phyloP scores from a whole-genome alignment of 1,139 yeast genomes.

The Taphrina wiesneri region DNA sequence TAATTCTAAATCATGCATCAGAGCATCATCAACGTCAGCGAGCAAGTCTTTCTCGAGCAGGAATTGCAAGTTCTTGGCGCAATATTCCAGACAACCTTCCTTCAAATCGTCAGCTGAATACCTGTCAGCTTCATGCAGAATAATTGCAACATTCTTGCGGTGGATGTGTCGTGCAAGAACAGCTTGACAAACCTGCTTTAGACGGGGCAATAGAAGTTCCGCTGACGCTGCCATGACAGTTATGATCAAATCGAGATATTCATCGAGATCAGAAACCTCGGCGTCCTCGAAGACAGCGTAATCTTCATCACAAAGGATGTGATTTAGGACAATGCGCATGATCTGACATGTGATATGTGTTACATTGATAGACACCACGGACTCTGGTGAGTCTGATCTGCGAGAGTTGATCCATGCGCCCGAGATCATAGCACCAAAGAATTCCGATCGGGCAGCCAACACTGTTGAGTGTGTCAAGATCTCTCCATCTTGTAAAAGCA shows the following conservation, averaged over 20 bases:
- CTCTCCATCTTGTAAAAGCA: constrained; percentile 52
- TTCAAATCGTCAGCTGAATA: constrained; percentile 59
- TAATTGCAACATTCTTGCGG: constrained; percentile 44
- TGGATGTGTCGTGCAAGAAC: constrained; percentile 57
- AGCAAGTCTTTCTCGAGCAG: constrained; percentile 56
- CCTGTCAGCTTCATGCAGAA: constrained; percentile 58
- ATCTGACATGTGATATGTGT: constrained; percentile 50
- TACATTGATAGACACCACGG: constrained; percentile 48
- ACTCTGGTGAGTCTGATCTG: constrained; percentile 34
- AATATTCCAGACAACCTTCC: constrained; percentile 65
- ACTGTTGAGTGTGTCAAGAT: constrained; percentile 52
- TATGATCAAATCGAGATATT: constrained; percentile 58
- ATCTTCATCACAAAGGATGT: constrained; percentile 60
- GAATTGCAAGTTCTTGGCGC: constrained; percentile 65
- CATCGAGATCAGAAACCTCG: constrained; percentile 47
- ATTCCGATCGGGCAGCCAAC: constrained; percentile 59
- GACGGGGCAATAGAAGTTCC: constrained; percentile 60
- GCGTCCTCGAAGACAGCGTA: constrained; percentile 52
- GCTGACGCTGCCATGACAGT: constrained; percentile 66
- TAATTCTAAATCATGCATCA: constrained; percentile 46
- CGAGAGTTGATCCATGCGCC: constrained; percentile 33
- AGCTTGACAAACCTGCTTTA: constrained; percentile 64
- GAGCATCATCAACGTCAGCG: constrained; percentile 42
- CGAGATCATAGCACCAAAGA: constrained; percentile 50
- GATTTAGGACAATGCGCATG: constrained; percentile 57